These are phyloP conservation scores for Sanghuangporus weigelae DNA, from an alignment of 1,284 basidiomycete genomes.

Conservation along the genomic window DNA sequence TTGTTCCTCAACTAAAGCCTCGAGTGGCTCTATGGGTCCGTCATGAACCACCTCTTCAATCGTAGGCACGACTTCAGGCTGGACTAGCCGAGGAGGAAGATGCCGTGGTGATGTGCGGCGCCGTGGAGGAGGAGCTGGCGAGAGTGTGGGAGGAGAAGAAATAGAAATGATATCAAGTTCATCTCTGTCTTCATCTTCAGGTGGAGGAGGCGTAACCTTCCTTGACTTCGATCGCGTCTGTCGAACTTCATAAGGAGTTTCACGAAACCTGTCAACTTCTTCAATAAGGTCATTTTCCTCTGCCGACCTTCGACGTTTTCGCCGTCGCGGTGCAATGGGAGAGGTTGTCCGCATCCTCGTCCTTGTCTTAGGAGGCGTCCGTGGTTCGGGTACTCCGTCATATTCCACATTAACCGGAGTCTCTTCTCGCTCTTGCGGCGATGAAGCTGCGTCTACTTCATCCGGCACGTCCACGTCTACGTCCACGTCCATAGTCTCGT, in stretches of 20 bases:
- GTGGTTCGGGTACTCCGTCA: background rate
- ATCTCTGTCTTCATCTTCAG: conserved; percentile 9
- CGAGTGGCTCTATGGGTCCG: background rate
- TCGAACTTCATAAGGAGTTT: background rate
- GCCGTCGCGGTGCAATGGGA: background rate
- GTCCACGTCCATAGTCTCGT: background rate
- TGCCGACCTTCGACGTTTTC: background rate
- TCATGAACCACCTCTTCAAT: background rate
- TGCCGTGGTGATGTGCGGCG: background rate
- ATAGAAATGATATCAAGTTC: conserved; percentile 13
- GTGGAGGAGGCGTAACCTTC: background rate
- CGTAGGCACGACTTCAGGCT: background rate
- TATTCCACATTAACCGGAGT: background rate
- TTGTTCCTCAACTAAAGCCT: background rate
- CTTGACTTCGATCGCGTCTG: background rate
- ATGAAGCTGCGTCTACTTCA: background rate
- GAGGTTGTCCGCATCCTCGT: background rate
- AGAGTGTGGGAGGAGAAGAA: background rate
- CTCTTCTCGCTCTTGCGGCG: background rate
- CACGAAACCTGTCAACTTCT: background rate
- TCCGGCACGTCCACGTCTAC: background rate
- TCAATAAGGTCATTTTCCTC: background rate
- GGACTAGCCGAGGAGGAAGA: background rate
- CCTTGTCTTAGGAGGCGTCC: background rate
- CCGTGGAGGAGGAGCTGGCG: background rate